phyloP scores from a whole-genome alignment of 148 eudicot species.

The Polygonum maritimum region DNA sequence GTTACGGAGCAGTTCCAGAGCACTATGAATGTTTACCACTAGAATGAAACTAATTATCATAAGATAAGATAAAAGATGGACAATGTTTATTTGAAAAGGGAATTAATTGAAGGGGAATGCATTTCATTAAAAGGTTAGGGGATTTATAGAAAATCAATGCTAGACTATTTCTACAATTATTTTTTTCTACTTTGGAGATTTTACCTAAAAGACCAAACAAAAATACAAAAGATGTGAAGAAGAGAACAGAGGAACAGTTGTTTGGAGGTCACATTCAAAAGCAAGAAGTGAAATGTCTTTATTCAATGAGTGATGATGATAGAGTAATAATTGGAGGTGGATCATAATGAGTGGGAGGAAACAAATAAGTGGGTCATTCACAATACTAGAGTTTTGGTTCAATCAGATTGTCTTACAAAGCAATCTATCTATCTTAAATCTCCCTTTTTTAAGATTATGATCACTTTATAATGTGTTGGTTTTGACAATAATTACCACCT shows the following conservation, averaged over 20 bases:
- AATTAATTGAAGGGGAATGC: not conserved
- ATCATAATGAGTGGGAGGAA: not conserved
- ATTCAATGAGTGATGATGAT: conserved; percentile 10
- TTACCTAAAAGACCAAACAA: not conserved
- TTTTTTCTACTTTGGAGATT: not conserved
- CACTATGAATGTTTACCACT: too few relatives aligned
- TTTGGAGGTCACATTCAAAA: not conserved
- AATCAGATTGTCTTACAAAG: too few relatives aligned
- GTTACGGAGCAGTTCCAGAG: too few relatives aligned
- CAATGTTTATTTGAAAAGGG: too few relatives aligned
- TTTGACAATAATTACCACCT: not conserved
- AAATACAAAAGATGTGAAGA: not conserved
- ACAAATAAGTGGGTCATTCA: not conserved
- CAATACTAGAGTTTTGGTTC: not conserved
- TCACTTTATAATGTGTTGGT: not conserved
- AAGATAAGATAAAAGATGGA: too few relatives aligned
- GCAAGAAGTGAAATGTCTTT: conserved; percentile 7
- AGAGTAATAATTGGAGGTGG: not conserved
- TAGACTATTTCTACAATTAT: not conserved
- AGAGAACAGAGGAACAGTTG: not conserved
- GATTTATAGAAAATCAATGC: not conserved
- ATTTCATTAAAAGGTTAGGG: not conserved
- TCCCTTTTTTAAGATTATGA: not conserved
- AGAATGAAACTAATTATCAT: too few relatives aligned
- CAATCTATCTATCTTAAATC: not conserved